Evolutionary conservation across 352 stramenopile genomes (phyloP), one percentile per base, ranked within the genome.

Genomic region (Phytophthora podocarpi): DNA sequence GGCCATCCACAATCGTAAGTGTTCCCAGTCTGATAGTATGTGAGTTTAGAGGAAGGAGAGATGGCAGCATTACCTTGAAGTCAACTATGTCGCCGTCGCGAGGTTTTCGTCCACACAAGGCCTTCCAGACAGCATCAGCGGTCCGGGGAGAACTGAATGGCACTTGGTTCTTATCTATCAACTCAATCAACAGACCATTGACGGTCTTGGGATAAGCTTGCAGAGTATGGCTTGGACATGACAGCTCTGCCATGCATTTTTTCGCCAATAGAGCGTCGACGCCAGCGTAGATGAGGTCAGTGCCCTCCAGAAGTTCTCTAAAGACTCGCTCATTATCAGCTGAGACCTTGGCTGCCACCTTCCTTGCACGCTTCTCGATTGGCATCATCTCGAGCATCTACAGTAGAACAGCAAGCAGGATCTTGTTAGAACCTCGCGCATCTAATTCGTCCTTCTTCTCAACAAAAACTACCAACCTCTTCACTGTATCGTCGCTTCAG

Each of bases 371-470:
- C 12, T 63, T 55, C 11, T 27, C 4, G 12, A 60, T 39, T 8
- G 60, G 60, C 39, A 65, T 27, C 23, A 64, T n/a, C 16, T 70
- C 60, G 12, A 70, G 54, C 60, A 64, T 70, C 60, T 70, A 51
- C 4, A 53, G 3, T 6, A 50, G 5, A n/a, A n/a, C n/a, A n/a
- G n/a, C n/a, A n/a, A n/a, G n/a, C n/a, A n/a, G n/a, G n/a, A n/a
- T n/a, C n/a, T n/a, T n/a, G n/a, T n/a, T n/a, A n/a, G n/a, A n/a
- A n/a, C n/a, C n/a, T n/a, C n/a, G n/a, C n/a, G n/a, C n/a, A n/a
- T n/a, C n/a, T n/a, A n/a, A n/a, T n/a, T n/a, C n/a, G n/a, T n/a
- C n/a, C n/a, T n/a, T n/a, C n/a, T 3, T 13, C 5, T 1, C 18
- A 39, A 31, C 3, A 12, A 18, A 28, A 32, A 30, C 15, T 21